phyloP scores from a whole-genome alignment of 1,139 yeast genomes.

The Saccharomyces uvarum region DNA sequence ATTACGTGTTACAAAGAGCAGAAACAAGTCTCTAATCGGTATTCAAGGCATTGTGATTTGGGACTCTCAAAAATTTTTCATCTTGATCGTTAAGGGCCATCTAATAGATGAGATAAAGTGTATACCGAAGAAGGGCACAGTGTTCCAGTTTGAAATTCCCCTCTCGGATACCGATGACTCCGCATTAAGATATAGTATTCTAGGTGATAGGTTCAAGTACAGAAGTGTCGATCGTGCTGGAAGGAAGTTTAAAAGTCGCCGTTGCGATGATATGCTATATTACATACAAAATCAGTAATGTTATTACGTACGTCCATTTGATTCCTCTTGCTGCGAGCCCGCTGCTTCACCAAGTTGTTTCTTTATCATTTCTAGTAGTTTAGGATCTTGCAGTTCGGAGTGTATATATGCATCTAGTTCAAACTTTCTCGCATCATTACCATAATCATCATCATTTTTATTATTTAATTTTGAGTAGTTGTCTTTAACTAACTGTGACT shows the following conservation, averaged over 20 bases:
- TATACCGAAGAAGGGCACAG: slow-evolving; percentile 53
- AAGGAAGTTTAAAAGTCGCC: slow-evolving; percentile 75
- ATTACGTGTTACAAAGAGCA: slow-evolving; percentile 51
- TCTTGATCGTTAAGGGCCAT: slow-evolving; percentile 50
- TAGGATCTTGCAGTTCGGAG: slow-evolving; percentile 15
- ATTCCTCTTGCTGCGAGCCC: background rate
- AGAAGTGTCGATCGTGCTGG: slow-evolving; percentile 78
- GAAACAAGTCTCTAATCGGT: slow-evolving; percentile 56
- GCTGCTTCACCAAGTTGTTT: slow-evolving; percentile 6
- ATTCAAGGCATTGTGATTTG: slow-evolving; percentile 71
- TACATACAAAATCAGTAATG: slow-evolving; percentile 14
- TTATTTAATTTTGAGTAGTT: slow-evolving; percentile 20
- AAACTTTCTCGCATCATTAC: slow-evolving; percentile 14
- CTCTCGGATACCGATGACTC: slow-evolving; percentile 27
- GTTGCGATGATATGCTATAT: slow-evolving; percentile 50
- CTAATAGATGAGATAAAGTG: slow-evolving; percentile 47
- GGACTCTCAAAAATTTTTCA: slow-evolving; percentile 75
- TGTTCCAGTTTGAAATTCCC: slow-evolving; percentile 50
- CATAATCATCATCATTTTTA: slow-evolving; percentile 15
- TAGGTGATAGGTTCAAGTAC: slow-evolving; percentile 74
- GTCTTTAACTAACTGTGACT: slow-evolving; percentile 26
- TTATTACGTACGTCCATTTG: background rate
- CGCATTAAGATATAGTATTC: slow-evolving; percentile 50
- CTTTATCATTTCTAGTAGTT: slow-evolving; percentile 14
- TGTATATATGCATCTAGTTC: slow-evolving; percentile 14